Percentiles rank a stretch among this genome's conserved stretches.
These are phyloP conservation scores for Daldinia sp. DNA, from an alignment of 2,329 filamentous ascomycete species.

Conservation along the genomic window DNA sequence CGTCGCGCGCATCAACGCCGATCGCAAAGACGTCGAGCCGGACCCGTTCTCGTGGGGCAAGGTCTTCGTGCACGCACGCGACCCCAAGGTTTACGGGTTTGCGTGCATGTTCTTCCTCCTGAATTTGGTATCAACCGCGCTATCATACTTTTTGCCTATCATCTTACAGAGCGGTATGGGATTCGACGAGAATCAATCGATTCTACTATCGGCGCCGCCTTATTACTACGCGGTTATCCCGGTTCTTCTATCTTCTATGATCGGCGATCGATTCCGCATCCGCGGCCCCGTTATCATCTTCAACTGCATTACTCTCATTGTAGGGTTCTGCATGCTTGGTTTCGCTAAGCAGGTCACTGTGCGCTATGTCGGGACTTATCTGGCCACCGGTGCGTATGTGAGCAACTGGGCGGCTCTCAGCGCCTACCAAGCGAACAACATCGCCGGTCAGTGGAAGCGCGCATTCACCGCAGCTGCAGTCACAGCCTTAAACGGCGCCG, in stretches of 20 bases:
- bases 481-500: conserved; percentile 71
- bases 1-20: conserved; percentile 67
- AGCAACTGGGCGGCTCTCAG: conserved; percentile 77
- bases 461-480: conserved; percentile 71
- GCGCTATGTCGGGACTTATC: conserved; percentile 73
- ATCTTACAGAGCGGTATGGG: conserved; percentile 69
- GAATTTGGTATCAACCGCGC: conserved; percentile 73
- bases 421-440: conserved; percentile 72
- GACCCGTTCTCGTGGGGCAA: conserved; percentile 68
- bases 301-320: conserved; percentile 71
- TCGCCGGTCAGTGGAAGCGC: conserved; percentile 74
- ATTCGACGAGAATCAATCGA: conserved; percentile 64
- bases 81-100: conserved; percentile 74
- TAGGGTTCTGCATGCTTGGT: conserved; percentile 74
- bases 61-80: conserved; percentile 67
- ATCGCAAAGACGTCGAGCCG: conserved; percentile 69
- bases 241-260: conserved; percentile 70
- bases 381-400: conserved; percentile 76
- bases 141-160: conserved; percentile 75
- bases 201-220: conserved; percentile 73
- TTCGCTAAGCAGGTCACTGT: conserved; percentile 70
- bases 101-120: conserved; percentile 73
- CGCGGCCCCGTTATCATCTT: conserved; percentile 74
- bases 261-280: conserved; percentile 71
- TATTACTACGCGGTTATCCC: conserved; percentile 76